These are phyloP conservation scores for Colletotrichum sp. DNA, from an alignment of 2,329 filamentous ascomycete genomes.

Conservation along the genomic window DNA sequence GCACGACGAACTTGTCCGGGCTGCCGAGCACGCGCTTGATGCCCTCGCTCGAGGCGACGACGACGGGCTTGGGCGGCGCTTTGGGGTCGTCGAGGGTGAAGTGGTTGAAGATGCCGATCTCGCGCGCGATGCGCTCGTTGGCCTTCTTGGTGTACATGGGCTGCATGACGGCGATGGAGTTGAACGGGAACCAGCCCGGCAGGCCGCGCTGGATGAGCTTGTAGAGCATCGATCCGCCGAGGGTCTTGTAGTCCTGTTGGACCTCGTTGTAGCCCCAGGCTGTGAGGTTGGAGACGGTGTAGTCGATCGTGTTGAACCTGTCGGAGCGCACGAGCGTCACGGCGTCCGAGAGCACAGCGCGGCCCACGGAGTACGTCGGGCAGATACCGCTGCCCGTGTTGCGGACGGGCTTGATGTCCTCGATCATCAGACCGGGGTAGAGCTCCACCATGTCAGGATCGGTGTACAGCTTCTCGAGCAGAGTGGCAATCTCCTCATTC, in stretches of 20 bases:
- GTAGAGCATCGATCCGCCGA: conserved; percentile 49
- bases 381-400: conserved; percentile 58
- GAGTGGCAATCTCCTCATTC: conserved; percentile 58
- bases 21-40: conserved; percentile 37
- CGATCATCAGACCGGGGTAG: conserved; percentile 71
- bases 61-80: conserved; percentile 33
- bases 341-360: conserved; percentile 64
- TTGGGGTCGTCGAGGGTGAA: conserved; percentile 38
- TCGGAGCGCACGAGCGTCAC: conserved; percentile 64
- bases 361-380: conserved; percentile 57
- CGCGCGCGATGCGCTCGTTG: conserved; percentile 42
- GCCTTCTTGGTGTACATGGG: conserved; percentile 49
- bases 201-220: conserved; percentile 51
- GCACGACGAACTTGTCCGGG: conserved; percentile 35
- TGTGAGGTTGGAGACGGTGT: conserved; percentile 44
- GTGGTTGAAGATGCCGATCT: conserved; percentile 40
- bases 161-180: conserved; percentile 50
- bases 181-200: conserved; percentile 40
- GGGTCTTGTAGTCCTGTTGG: conserved; percentile 38
- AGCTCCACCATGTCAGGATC: conserved; percentile 72
- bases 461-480: conserved; percentile 64
- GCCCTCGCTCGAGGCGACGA: conserved; percentile 27
- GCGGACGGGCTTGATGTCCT: conserved; percentile 58
- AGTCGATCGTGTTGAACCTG: conserved; percentile 61
- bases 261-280: conserved; percentile 50